Percentiles rank a stretch among this genome's conserved stretches.
phyloP scores from a whole-genome alignment of 345 rosid species.

The Camelina sativa region DNA sequence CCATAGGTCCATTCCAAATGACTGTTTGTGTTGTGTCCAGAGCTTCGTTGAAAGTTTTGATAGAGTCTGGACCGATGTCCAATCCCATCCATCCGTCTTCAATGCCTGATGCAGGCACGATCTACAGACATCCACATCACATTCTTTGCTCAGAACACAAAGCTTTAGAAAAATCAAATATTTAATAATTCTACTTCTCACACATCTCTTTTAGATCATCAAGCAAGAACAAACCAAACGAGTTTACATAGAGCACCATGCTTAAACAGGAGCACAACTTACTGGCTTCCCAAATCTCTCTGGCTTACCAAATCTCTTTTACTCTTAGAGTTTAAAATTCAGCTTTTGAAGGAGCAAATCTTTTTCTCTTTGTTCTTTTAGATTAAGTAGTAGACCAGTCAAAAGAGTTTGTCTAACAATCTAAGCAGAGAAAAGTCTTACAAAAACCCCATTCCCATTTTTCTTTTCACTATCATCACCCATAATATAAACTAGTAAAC shows the following conservation, averaged over 20 bases:
- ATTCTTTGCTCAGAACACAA: constrained; percentile 20
- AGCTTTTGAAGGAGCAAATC: background rate
- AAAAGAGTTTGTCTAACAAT: background rate
- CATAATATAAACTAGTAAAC: background rate
- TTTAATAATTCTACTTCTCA: background rate
- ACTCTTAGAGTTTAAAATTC: background rate
- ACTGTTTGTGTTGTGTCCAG: constrained; percentile 75
- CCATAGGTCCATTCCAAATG: constrained; percentile 99
- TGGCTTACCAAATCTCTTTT: too few relatives aligned
- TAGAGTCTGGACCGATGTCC: constrained; percentile 87
- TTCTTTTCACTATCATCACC: background rate
- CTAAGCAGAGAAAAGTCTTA: background rate
- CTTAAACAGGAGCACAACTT: background rate
- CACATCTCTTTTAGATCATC: constrained; percentile 22
- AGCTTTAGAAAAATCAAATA: background rate
- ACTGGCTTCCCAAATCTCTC: background rate
- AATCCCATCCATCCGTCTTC: constrained; percentile 97
- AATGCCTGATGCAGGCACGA: constrained; percentile 75
- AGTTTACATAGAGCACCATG: background rate
- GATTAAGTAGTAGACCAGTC: background rate
- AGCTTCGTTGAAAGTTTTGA: constrained; percentile 67
- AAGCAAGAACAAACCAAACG: background rate
- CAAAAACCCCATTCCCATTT: background rate
- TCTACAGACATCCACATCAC: constrained; percentile 45
- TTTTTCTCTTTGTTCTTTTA: background rate